A percentile compares a stretch with the other conserved stretches of the same genome.
These are phyloP conservation scores for Sclerotinia sclerotiorum DNA, from an alignment of 2,329 filamentous ascomycete genomes.

Conservation along the genomic window DNA sequence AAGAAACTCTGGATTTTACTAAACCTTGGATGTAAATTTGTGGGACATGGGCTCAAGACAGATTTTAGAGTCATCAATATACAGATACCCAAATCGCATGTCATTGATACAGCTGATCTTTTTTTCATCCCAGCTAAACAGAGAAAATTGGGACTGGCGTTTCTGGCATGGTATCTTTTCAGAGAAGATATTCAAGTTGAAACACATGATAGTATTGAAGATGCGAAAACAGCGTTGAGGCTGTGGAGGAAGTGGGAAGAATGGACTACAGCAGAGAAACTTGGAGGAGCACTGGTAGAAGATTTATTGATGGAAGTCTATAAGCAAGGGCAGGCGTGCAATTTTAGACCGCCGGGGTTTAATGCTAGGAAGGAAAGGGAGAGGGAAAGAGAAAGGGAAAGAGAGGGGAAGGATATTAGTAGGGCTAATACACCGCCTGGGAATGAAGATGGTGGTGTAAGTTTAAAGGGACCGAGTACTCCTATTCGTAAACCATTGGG, in stretches of 20 bases:
- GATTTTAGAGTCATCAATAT: slow-evolving; percentile 99
- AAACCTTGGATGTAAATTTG: slow-evolving; percentile 89
- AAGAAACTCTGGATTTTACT: slow-evolving; percentile 97
- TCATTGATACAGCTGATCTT: slow-evolving; percentile 90
- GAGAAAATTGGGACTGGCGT: slow-evolving; percentile 86
- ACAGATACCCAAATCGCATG: slow-evolving; percentile 83
- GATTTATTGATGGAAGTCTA: slow-evolving; percentile 87
- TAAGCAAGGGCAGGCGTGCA: slow-evolving; percentile 57
- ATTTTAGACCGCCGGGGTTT: slow-evolving; percentile 54
- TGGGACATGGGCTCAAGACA: slow-evolving; percentile 89
- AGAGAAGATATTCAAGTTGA: slow-evolving; percentile 92
- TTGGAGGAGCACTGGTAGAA: slow-evolving; percentile 80
- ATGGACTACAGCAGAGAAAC: slow-evolving; percentile 49
- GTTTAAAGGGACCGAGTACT: slow-evolving; percentile 17
- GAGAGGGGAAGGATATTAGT: slow-evolving; percentile 47
- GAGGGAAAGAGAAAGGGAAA: slow-evolving; percentile 45
- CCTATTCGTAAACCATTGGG: slow-evolving; percentile 20
- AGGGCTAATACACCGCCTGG: slow-evolving; percentile 56
- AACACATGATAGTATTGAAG: slow-evolving; percentile 93
- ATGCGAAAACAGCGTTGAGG: slow-evolving; percentile 85
- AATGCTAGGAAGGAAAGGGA: slow-evolving; percentile 45
- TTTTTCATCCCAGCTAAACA: slow-evolving; percentile 81
- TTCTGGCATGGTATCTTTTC: slow-evolving; percentile 86
- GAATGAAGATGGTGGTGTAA: slow-evolving; percentile 3
- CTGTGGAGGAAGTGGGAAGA: slow-evolving; percentile 88